phyloP scores from a whole-genome alignment of 2,329 filamentous ascomycete species.

The Penicillium frequentans region DNA sequence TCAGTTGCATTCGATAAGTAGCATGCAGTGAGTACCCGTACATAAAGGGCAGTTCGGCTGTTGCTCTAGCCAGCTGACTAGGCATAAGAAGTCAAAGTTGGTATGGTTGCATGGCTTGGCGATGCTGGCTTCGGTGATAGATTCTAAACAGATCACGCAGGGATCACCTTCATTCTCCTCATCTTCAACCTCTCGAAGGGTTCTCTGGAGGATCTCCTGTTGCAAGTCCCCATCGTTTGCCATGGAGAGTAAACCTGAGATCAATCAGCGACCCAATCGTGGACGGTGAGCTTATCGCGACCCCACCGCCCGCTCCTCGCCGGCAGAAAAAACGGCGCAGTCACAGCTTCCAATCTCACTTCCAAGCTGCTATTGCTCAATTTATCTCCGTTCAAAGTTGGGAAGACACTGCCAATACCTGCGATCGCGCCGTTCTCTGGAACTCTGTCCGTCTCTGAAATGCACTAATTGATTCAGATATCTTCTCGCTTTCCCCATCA shows the following conservation, averaged over 20 bases:
- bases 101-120: constrained; percentile 75
- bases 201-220: constrained; percentile 46
- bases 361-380: neutral
- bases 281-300: neutral
- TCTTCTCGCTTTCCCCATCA: neutral
- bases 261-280: neutral
- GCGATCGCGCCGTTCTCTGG: neutral
- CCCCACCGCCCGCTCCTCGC: constrained; percentile 6
- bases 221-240: constrained; percentile 42
- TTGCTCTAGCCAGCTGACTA: constrained; percentile 77
- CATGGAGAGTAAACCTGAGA: constrained; percentile 24
- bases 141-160: constrained; percentile 87
- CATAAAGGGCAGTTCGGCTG: constrained; percentile 77
- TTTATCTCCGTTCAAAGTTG: neutral
- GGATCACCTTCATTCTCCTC: constrained; percentile 45
- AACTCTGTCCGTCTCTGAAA: neutral
- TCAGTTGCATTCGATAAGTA: neutral
- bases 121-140: constrained; percentile 69
- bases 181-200: constrained; percentile 45
- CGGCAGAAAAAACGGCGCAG: constrained; percentile 15
- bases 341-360: neutral
- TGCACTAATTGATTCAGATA: constrained; percentile 4
- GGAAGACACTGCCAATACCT: neutral
- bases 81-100: constrained; percentile 82
- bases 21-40: constrained; percentile 36